These are phyloP conservation scores for Wallacemonas rigidus DNA, from an alignment of 208 protist genomes.

Conservation along the genomic window DNA sequence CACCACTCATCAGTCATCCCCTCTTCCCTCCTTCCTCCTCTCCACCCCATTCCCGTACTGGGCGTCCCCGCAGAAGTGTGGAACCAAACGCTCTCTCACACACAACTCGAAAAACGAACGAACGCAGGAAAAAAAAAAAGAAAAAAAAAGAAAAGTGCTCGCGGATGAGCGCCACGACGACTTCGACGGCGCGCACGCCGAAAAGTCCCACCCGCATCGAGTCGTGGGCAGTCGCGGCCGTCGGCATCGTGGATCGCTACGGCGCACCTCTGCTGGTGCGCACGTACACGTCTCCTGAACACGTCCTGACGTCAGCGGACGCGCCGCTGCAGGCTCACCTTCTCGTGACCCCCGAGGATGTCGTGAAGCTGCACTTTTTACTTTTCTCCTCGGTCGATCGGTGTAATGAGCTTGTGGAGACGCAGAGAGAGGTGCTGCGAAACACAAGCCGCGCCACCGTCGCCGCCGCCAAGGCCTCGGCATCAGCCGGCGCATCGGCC, in stretches of 20 bases:
- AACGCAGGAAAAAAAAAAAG: slow-evolving; percentile 12
- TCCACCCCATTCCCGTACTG: too few species aligned
- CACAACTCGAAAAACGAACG: background rate
- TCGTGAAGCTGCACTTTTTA: slow-evolving; percentile 74
- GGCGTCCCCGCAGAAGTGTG: too few species aligned
- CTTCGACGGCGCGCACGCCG: background rate
- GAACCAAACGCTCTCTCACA: too few species aligned
- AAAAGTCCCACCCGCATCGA: slow-evolving; percentile 25
- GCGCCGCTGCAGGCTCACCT: slow-evolving; percentile 67
- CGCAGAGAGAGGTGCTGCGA: slow-evolving; percentile 11
- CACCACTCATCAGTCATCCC: too few species aligned
- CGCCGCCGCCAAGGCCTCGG: slow-evolving; percentile 10
- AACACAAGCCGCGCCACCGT: slow-evolving; percentile 6
- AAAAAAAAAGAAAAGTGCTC: slow-evolving; percentile 1
- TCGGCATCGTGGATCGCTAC: slow-evolving; percentile 62
- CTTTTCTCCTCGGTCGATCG: slow-evolving; percentile 79
- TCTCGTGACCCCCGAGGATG: slow-evolving; percentile 74
- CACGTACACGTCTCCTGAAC: slow-evolving; percentile 59
- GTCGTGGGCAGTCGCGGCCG: slow-evolving; percentile 72
- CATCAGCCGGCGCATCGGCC: background rate
- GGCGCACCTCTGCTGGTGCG: slow-evolving; percentile 66
- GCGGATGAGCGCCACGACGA: background rate
- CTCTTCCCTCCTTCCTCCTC: too few species aligned
- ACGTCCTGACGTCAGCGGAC: slow-evolving; percentile 50
- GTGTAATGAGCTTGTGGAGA: slow-evolving; percentile 57